Conservation (phyloP, 352 stramenopile genomes). For the Phytophthora cryptogea region DNA sequence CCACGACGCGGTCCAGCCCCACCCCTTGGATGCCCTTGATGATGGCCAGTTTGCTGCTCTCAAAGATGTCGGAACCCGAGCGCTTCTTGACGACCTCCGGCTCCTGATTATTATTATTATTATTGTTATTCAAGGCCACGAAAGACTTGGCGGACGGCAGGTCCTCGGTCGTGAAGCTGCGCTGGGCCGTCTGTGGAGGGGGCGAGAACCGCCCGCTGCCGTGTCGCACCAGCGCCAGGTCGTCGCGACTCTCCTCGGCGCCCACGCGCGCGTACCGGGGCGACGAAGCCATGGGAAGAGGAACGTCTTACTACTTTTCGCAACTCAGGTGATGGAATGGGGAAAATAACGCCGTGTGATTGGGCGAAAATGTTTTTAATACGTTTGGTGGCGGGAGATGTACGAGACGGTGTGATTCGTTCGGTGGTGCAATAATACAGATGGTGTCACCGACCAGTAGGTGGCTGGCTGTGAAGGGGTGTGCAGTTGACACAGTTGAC, state of each 20-base stretch:
- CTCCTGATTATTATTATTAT: too few species aligned
- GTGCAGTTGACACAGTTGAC: conserved; percentile 16
- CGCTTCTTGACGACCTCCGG: conserved; percentile 16
- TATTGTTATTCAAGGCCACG: conserved; percentile 13
- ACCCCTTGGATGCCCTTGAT: conserved; percentile 66
- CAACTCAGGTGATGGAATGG: conserved; percentile 17
- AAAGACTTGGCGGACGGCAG: conserved; percentile 61
- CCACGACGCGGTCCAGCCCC: conserved; percentile 50
- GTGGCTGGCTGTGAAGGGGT: conserved; percentile 29
- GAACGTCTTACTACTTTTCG: not conserved
- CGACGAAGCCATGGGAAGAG: conserved; percentile 13
- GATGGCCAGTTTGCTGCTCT: conserved; percentile 56
- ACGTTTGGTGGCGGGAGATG: not conserved
- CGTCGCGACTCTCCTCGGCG: conserved; percentile 49
- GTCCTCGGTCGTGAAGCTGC: conserved; percentile 85
- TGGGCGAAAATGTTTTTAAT: not conserved
- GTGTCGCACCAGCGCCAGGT: conserved; percentile 49
- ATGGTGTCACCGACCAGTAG: not conserved
- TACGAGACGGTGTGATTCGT: not conserved
- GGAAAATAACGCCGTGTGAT: not conserved
- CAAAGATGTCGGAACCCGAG: conserved; percentile 52
- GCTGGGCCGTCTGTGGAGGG: conserved; percentile 29
- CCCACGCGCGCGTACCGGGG: conserved; percentile 30
- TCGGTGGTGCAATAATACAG: not conserved
- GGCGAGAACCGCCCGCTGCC: conserved; percentile 55